Evolutionary conservation across 2,329 filamentous ascomycete species (phyloP).

Genomic region (Catunica adiposa): DNA sequence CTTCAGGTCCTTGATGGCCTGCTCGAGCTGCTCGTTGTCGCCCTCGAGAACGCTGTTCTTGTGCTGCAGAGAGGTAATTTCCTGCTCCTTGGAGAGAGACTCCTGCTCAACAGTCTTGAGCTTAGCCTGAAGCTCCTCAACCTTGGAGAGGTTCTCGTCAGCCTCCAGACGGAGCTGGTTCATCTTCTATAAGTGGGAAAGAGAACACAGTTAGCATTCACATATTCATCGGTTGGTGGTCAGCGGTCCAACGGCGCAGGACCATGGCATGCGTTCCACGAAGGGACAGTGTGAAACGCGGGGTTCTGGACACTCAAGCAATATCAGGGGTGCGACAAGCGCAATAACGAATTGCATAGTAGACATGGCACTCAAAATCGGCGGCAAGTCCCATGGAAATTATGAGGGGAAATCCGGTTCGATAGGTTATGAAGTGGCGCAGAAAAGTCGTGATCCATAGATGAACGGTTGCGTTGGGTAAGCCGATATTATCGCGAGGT

Average conservation of each 20-base stretch:
- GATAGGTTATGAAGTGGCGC: neutral
- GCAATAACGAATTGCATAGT: neutral
- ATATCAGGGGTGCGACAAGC: neutral
- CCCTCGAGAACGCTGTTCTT: conserved; percentile 81
- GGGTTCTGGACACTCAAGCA: neutral
- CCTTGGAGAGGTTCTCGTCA: conserved; percentile 65
- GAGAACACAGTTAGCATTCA: conserved; percentile 5
- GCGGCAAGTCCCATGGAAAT: neutral
- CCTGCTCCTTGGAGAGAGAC: conserved; percentile 91
- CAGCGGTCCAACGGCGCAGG: neutral
- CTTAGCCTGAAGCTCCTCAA: conserved; percentile 73
- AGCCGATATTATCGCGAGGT: too few species aligned
- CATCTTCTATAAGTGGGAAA: conserved; percentile 56
- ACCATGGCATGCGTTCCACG: neutral
- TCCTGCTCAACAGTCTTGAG: conserved; percentile 89
- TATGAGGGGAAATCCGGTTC: neutral
- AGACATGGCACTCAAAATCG: neutral
- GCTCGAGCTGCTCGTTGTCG: conserved; percentile 88
- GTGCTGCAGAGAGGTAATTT: conserved; percentile 91
- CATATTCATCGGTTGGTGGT: neutral
- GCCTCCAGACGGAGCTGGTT: conserved; percentile 84
- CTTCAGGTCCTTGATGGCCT: conserved; percentile 71
- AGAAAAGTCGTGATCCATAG: neutral
- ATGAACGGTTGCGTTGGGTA: too few species aligned
- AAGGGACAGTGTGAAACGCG: too few species aligned